Evolutionary conservation across 208 protist species (phyloP), one percentile per base, ranked within the genome.

Genomic region (Crithidia brevicula): DNA sequence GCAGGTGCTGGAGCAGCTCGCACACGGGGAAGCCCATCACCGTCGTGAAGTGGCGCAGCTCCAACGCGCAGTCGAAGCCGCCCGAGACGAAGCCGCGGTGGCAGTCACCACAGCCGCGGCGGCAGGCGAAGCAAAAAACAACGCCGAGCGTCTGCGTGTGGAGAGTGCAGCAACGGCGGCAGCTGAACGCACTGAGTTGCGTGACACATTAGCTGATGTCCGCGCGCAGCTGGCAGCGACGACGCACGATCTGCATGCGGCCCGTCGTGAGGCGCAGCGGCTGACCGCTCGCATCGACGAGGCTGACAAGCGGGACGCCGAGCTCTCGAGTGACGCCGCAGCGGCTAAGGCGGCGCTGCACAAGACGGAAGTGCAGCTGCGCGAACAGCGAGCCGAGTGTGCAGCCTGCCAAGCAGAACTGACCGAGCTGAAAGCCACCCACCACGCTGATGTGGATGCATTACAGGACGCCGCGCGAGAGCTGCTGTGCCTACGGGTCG

Each of bases 401-500:
- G 53, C 34, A 13, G 72, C 62, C 20, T 78, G 59, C 33, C 69
- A 79, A 30, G 46, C 49, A 1, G 76, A 74, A 27, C 43, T 85
- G 45, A 38, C 47, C 22, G 49, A 62, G 51, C 56, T 85, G 38
- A 62, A 30, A 33, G 43, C 68, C 0, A 40, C 67, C 16, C 65
- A 79, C 20, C 70, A 66, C 13, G 18, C 42, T 13, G 51, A 62
- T 36, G 49, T 42, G 13, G 66, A 54, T 25, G 60, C 56, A 25
- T 30, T 77, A 38, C 70, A 63, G 36, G 72, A 68, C 45, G 62
- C 50, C 11, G 70, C 62, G 18, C 68, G 59, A 9, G 80, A 85
- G 62, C 46, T 79, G 42, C 57, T 85, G 49, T 82, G 80, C 38
- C 53, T 72, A 4, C 72, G 72, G 6, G 81, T 82, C 8, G 81